Conservation (phyloP, 441 rosid genomes). For the Erysimum cheiri region DNA sequence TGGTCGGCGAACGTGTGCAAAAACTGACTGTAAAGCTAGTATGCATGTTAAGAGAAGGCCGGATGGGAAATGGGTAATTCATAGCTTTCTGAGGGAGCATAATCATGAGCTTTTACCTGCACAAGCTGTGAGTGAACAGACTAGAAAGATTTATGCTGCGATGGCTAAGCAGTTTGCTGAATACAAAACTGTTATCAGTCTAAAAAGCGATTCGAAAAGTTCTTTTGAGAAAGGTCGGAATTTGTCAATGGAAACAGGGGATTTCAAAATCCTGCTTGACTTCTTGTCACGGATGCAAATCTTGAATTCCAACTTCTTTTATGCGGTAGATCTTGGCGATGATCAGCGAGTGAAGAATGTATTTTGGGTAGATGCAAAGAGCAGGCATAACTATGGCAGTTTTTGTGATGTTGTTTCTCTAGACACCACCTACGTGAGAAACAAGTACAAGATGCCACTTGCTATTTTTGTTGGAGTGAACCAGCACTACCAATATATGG, state of each 20-base stretch:
- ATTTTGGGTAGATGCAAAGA: conserved; percentile 89
- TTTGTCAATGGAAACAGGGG: conserved; percentile 65
- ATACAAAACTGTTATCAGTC: conserved; percentile 76
- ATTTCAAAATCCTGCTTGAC: conserved; percentile 65
- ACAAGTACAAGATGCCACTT: conserved; percentile 86
- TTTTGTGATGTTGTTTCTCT: conserved; percentile 82
- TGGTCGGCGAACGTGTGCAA: conserved; percentile 72
- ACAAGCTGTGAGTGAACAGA: conserved; percentile 91
- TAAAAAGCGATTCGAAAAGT: conserved; percentile 60
- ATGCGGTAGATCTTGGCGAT: conserved; percentile 79
- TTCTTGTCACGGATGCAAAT: conserved; percentile 67
- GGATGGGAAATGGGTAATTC: conserved; percentile 90
- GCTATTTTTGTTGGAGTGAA: conserved; percentile 81
- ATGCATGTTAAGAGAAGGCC: conserved; percentile 92
- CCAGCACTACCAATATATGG: conserved; percentile 81
- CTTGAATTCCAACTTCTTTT: conserved; percentile 79
- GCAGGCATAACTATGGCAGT: conserved; percentile 73
- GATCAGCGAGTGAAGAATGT: conserved; percentile 78
- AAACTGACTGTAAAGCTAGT: conserved; percentile 93
- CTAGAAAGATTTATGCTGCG: conserved; percentile 85
- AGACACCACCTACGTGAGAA: conserved; percentile 71
- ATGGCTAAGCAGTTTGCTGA: conserved; percentile 96
- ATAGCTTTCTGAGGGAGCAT: conserved; percentile 85
- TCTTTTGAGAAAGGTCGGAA: conserved; percentile 68
- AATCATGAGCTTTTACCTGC: conserved; percentile 91